Evolutionary conservation across 306 rosid species (phyloP), one percentile per base, ranked within the genome.

Genomic region (Hylodesmum podocarpum): DNA sequence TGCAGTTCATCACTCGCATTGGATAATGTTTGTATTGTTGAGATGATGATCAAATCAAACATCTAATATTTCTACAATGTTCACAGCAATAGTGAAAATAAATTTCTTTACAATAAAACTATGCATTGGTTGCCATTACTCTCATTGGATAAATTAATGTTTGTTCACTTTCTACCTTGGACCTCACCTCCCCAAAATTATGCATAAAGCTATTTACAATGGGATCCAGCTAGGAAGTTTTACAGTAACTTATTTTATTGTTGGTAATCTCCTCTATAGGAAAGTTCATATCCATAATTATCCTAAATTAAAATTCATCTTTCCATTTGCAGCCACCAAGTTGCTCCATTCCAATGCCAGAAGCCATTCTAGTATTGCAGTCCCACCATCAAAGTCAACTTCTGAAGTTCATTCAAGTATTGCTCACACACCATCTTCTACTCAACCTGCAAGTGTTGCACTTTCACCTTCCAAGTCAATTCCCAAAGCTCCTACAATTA

Each of bases 391-490:
- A 13, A 74, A 40, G 44, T 57, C 82, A 37, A 37, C 80, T 50
- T 76, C 68, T 71, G 68, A 34, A 37, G 75, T 55, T 79, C 41
- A 34, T 46, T n/a, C 57, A 44, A 84, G 76, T 43, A 78, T 73
- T 77, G 77, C 89, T 31, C 77, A 80, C 55, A 84, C 92, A 25
- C 96, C 80, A 65, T 58, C 74, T 37, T 31, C 69, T 4, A 50
- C 47, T 15, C 55, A 66, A 59, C 81, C 83, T 77, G 16, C 22
- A 41, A 84, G 81, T 53, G 68, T 81, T 68, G 88, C 96, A 66
- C 73, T 91, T 75, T 88, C 98, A 51, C 97, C 96, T 80, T 87
- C 88, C 29, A 74, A 70, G 73, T 73, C 90, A 76, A 63, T 51
- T 77, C 27, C 18, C 15, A 75, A 81, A 79, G 63, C 70, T 70